phyloP scores from a whole-genome alignment of 768 basidiomycete species.

The Mycena maculata region DNA sequence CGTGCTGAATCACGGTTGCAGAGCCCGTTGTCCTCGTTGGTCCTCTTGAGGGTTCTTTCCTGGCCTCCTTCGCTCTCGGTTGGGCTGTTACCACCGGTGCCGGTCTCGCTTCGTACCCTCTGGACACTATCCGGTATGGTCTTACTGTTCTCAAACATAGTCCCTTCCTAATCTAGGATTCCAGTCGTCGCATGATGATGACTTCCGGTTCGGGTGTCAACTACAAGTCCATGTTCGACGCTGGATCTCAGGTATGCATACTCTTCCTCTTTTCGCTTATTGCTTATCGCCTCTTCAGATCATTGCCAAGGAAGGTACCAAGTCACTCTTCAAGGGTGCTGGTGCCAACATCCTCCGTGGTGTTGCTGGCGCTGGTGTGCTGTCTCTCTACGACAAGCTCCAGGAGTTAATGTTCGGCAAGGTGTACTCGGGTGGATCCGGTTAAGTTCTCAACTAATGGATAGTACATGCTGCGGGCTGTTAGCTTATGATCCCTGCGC shows the following conservation, averaged over 20 bases:
- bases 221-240: conserved; percentile 99
- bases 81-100: conserved; percentile 99
- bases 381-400: conserved; percentile 99
- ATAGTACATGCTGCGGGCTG: conserved; percentile 14
- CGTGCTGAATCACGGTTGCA: conserved; percentile 50
- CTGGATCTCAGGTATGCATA: conserved; percentile 72
- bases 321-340: conserved; percentile 76
- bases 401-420: conserved; percentile 95
- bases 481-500: conserved; percentile 13
- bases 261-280: neutral
- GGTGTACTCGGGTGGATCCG: conserved; percentile 92
- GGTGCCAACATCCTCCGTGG: conserved; percentile 97
- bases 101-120: conserved; percentile 97
- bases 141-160: conserved; percentile 12
- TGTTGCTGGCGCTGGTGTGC: conserved; percentile 99
- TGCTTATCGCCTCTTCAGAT: conserved; percentile 59
- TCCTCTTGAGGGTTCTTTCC: conserved; percentile 93
- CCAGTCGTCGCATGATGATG: conserved; percentile 99
- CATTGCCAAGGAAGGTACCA: conserved; percentile 92
- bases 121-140: conserved; percentile 87
- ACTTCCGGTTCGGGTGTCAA: conserved; percentile 94
- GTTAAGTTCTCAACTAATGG: conserved; percentile 44
- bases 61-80: conserved; percentile 96
- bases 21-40: conserved; percentile 98
- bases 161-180: conserved; percentile 39